Conservation (phyloP, 257 asterid genomes). For the Fraxinus americana region DNA sequence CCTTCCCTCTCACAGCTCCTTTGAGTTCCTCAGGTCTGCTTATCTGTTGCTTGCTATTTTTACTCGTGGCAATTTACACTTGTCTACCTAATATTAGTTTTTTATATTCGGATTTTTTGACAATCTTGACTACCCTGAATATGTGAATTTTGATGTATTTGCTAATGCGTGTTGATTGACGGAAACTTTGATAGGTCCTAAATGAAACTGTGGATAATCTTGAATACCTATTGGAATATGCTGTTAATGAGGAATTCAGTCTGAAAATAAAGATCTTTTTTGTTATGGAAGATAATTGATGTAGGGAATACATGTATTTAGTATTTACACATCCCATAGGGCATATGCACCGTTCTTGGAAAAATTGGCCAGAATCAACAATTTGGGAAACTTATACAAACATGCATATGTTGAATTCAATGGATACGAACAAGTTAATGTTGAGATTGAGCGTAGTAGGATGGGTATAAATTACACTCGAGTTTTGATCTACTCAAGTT, state of each 20-base stretch:
- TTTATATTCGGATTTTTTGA: not conserved
- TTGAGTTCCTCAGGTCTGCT: conserved; percentile 57
- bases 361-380: not conserved
- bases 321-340: not conserved
- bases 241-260: not conserved
- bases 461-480: not conserved
- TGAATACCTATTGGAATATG: conserved; percentile 10
- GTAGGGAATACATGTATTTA: not conserved
- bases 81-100: not conserved
- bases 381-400: not conserved
- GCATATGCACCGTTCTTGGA: not conserved
- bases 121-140: not conserved
- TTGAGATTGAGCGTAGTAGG: not conserved
- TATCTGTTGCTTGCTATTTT: not conserved
- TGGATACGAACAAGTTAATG: not conserved
- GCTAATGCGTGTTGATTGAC: not conserved
- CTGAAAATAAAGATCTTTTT: not conserved
- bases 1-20: conserved; percentile 37
- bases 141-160: conserved; percentile 6
- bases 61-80: not conserved
- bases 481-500: conserved; percentile 1
- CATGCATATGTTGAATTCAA: conserved; percentile 10
- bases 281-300: not conserved
- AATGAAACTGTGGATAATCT: conserved; percentile 9
- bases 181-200: not conserved